Conservation (phyloP, 345 rosid genomes). For the Citropsis articulata region DNA sequence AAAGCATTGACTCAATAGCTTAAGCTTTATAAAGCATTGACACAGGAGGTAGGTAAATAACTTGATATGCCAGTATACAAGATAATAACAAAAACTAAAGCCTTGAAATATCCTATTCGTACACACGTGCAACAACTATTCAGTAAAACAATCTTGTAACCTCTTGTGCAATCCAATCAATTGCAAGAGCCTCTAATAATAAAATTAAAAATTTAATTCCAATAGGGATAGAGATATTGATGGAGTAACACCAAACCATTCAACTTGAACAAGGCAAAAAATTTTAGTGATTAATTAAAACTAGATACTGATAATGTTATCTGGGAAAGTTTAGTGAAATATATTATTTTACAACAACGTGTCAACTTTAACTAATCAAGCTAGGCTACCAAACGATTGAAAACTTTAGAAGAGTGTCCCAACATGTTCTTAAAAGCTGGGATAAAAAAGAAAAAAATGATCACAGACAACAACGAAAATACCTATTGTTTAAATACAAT, state of each 20-base stretch:
- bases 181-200: background rate
- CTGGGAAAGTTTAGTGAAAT: background rate
- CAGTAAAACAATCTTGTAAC: background rate
- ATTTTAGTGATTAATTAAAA: background rate
- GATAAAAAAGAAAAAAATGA: too few species aligned
- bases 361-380: background rate
- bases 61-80: background rate
- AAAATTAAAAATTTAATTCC: background rate
- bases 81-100: background rate
- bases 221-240: background rate
- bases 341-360: background rate
- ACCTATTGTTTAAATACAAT: background rate
- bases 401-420: background rate
- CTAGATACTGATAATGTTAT: background rate
- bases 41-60: background rate
- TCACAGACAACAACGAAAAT: too few species aligned
- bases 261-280: background rate
- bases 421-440: background rate
- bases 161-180: background rate
- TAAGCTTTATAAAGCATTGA: background rate
- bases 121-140: background rate
- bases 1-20: background rate
- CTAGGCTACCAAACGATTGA: background rate
- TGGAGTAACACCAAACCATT: background rate
- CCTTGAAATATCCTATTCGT: background rate